A percentile compares a stretch with the other conserved stretches of the same genome.
These are phyloP conservation scores for Beauveria sp. DNA, from an alignment of 2,329 filamentous ascomycete species.

Conservation along the genomic window DNA sequence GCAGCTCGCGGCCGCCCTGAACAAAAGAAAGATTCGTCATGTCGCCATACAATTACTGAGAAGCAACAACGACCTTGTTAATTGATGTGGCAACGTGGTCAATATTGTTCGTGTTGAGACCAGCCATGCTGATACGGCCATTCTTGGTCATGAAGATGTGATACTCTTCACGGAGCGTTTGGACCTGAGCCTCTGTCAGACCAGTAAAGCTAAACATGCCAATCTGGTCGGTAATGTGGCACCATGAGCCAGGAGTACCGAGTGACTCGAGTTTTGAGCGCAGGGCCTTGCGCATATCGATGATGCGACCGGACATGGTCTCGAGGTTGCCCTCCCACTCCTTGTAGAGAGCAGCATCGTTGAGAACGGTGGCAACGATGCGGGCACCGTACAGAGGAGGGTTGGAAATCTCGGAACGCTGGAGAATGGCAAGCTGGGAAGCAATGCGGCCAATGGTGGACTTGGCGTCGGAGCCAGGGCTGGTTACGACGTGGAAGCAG, in stretches of 20 bases:
- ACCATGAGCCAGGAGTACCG: slow-evolving; percentile 84
- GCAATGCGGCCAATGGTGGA: slow-evolving; percentile 59
- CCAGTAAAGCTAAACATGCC: slow-evolving; percentile 98
- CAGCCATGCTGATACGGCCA: slow-evolving; percentile 95
- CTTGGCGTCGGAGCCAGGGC: slow-evolving; percentile 59
- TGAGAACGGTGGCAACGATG: slow-evolving; percentile 77
- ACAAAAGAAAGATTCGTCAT: neutral
- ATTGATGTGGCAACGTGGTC: slow-evolving; percentile 90
- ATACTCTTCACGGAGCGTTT: slow-evolving; percentile 58
- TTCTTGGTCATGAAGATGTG: slow-evolving; percentile 97
- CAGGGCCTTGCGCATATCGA: slow-evolving; percentile 76
- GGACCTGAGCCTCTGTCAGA: slow-evolving; percentile 64
- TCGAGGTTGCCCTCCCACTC: slow-evolving; percentile 90
- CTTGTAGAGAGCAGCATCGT: slow-evolving; percentile 70
- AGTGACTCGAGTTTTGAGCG: slow-evolving; percentile 74
- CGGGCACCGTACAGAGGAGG: slow-evolving; percentile 90
- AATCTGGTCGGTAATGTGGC: slow-evolving; percentile 97
- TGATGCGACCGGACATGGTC: slow-evolving; percentile 94
- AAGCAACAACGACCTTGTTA: slow-evolving; percentile 61
- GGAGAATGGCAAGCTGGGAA: slow-evolving; percentile 85
- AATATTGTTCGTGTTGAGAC: slow-evolving; percentile 85
- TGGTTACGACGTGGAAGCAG: slow-evolving; percentile 88
- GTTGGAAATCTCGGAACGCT: slow-evolving; percentile 96
- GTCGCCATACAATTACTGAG: slow-evolving; percentile 14
- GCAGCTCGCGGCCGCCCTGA: neutral